These are phyloP conservation scores for Ophiognomonia clavigignenti-juglandacearum DNA, from an alignment of 2,329 filamentous ascomycete species.

Conservation along the genomic window DNA sequence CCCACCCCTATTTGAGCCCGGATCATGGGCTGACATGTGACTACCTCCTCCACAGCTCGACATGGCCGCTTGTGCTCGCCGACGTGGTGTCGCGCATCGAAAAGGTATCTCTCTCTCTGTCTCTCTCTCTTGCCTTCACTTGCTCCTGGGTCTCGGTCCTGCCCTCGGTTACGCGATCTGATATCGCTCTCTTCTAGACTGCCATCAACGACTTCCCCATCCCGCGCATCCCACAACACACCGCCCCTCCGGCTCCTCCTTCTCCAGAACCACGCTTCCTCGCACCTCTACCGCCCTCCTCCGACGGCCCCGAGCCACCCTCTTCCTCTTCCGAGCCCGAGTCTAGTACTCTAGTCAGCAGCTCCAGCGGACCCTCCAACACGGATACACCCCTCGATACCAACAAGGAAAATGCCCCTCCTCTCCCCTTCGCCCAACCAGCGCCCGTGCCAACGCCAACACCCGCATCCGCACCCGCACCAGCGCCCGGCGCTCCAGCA, in stretches of 20 bases:
- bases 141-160: too few species aligned
- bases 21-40: slow-evolving; percentile 21
- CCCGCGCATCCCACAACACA: slow-evolving; percentile 48
- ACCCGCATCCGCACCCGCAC: slow-evolving; percentile 33
- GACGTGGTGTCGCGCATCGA: slow-evolving; percentile 65
- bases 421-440: slow-evolving; percentile 32
- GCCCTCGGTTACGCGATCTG: too few species aligned
- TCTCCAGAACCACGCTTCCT: slow-evolving; percentile 37
- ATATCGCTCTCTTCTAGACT: slow-evolving; percentile 52
- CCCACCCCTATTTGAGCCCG: neutral
- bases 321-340: slow-evolving; percentile 36
- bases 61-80: slow-evolving; percentile 64
- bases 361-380: slow-evolving; percentile 4
- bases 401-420: slow-evolving; percentile 64
- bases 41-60: slow-evolving; percentile 44
- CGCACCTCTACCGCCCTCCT: slow-evolving; percentile 37
- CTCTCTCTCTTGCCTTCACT: too few species aligned
- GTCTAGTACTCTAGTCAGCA: slow-evolving; percentile 20
- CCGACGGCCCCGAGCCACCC: slow-evolving; percentile 36
- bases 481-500: slow-evolving; percentile 25
- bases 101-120: slow-evolving; percentile 33
- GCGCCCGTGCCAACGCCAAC: slow-evolving; percentile 36
- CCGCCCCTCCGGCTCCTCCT: slow-evolving; percentile 34
- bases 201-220: slow-evolving; percentile 71
- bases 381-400: slow-evolving; percentile 40